Conservation (phyloP, 768 basidiomycete genomes). For the Russula griseocarnosa region DNA sequence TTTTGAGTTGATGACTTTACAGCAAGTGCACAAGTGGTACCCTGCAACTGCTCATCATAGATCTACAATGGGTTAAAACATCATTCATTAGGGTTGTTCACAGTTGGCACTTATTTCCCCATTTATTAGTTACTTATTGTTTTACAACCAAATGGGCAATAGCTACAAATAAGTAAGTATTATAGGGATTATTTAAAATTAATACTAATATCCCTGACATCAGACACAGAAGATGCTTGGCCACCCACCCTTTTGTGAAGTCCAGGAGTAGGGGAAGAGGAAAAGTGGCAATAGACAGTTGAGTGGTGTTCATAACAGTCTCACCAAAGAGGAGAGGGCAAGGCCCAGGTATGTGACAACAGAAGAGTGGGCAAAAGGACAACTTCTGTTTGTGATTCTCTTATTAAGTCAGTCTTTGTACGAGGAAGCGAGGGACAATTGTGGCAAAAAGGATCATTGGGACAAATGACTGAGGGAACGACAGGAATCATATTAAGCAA, state of each 20-base stretch:
- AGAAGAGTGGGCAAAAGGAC: conserved; percentile 69
- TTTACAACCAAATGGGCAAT: no score
- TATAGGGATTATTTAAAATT: no score
- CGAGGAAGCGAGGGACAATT: conserved; percentile 76
- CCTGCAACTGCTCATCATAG: no score
- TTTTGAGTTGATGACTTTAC: no score
- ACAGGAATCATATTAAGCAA: background rate
- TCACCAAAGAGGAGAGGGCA: conserved; percentile 89
- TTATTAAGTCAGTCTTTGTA: conserved; percentile 69
- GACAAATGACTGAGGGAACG: conserved; percentile 54
- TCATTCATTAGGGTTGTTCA: no score
- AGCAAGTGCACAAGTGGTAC: no score
- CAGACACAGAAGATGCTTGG: conserved; percentile 15
- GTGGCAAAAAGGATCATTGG: conserved; percentile 82
- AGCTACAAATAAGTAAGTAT: no score
- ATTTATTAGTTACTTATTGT: no score
- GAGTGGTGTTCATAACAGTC: conserved; percentile 62
- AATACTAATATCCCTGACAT: no score
- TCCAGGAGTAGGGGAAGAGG: conserved; percentile 22
- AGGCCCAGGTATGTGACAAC: conserved; percentile 93
- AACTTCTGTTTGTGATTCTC: conserved; percentile 88
- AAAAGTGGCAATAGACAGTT: conserved; percentile 30
- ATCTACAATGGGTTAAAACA: no score
- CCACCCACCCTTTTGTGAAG: conserved; percentile 22
- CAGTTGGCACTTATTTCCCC: no score